Evolutionary conservation across 352 stramenopile species (phyloP), one percentile per base, ranked within the genome.

Genomic region (Phytophthora ramorum): DNA sequence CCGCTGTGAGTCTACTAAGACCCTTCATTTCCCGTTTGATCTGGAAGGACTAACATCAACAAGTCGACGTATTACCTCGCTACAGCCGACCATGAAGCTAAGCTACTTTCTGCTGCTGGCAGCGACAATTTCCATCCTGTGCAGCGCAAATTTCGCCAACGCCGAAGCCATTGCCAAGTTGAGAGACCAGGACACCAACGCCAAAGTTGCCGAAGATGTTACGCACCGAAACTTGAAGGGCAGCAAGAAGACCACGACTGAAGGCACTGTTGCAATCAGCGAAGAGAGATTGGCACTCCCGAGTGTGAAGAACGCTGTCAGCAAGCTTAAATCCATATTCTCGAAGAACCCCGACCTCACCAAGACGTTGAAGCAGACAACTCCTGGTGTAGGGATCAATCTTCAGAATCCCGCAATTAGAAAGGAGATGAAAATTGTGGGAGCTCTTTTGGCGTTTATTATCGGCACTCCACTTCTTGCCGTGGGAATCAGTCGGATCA

Each of bases 181-280:
- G 1, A 7, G 7, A 22, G 16, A 44, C 38, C 38, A 44, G 8
- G 14, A 41, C 2, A 17, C 14, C 14, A 44, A 14, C 24, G 10
- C 14, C 7, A 2, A 44, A 22, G 38, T 22, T 55, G 19, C 9
- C 19, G 46, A 26, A 8, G 24, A 7, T 53, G 45, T 22, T 22
- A 38, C 51, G 14, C 51, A 58, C 38, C 40, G 62, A 17, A 49
- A 55, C 22, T 30, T 69, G 37, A 64, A 57, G 34, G 41, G 49
- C 34, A 62, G 47, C 32, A 46, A 7, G 16, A 61, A 22, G 13
- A 22, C 30, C 17, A 53, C 41, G 9, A 17, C 13, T 9, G n/a
- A 43, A 37, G 6, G 16, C 41, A 26, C 10, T 7, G 5, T 19
- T 13, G 8, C 8, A 8, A 49, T 49, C 20, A 17, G 7, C 10